Percentiles rank a stretch among this genome's conserved stretches.
These are phyloP conservation scores for Phytophthora pseudosyringae DNA, from an alignment of 352 stramenopile genomes.

Conservation along the genomic window DNA sequence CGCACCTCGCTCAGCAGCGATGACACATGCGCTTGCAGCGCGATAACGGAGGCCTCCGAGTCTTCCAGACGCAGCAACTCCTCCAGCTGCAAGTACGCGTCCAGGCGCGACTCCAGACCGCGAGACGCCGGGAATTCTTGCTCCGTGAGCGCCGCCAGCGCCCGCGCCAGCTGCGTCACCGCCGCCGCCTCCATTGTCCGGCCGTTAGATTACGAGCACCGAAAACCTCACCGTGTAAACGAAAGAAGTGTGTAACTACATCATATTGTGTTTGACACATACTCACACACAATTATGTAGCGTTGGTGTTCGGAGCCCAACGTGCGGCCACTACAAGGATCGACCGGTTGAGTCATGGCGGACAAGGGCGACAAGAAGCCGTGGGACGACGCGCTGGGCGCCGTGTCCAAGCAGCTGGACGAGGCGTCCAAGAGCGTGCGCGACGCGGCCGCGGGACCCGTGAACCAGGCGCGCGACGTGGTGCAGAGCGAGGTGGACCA, in stretches of 20 bases:
- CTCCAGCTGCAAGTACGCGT: conserved; percentile 65
- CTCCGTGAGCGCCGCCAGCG: conserved; percentile 44
- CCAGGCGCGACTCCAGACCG: conserved; percentile 47
- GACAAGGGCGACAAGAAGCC: conserved; percentile 68
- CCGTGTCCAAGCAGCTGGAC: conserved; percentile 58
- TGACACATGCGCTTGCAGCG: conserved; percentile 45
- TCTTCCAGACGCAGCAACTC: conserved; percentile 65
- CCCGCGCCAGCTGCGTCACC: conserved; percentile 40
- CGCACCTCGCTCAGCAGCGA: conserved; percentile 50
- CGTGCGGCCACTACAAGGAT: conserved; percentile 13
- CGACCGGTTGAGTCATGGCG: conserved; percentile 22
- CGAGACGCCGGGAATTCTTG: conserved; percentile 43
- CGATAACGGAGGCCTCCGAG: conserved; percentile 48
- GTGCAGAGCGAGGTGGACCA: conserved; percentile 51
- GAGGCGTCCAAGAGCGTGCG: conserved; percentile 56
- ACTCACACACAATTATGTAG: background rate
- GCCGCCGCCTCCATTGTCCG: conserved; percentile 31
- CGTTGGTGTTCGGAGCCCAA: background rate
- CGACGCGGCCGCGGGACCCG: conserved; percentile 38
- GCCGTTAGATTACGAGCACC: background rate
- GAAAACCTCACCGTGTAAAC: background rate
- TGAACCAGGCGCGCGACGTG: conserved; percentile 56
- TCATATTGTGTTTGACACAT: no score
- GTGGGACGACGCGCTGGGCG: conserved; percentile 54
- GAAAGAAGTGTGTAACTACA: no score